A percentile compares a stretch with the other conserved stretches of the same genome.
These are phyloP conservation scores for Crithidia brevicula DNA, from an alignment of 208 protist genomes.

Conservation along the genomic window DNA sequence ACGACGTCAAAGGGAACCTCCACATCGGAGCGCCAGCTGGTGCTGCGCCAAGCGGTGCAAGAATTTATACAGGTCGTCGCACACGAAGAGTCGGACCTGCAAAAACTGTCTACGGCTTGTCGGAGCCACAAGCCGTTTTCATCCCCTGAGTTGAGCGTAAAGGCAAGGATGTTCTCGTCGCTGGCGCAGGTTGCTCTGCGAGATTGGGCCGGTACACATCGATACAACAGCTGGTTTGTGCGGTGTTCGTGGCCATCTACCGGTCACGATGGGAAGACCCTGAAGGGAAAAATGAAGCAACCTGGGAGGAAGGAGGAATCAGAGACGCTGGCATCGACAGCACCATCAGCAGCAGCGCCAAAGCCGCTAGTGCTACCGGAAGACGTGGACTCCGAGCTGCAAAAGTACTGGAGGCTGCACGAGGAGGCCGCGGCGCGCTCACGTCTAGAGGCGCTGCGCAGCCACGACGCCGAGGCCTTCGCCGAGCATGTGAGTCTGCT, in stretches of 20 bases:
- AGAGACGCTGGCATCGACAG: background rate
- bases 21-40: constrained; percentile 4
- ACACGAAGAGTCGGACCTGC: constrained; percentile 11
- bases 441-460: constrained; percentile 42
- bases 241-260: background rate
- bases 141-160: background rate
- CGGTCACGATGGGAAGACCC: background rate
- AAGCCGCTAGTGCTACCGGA: constrained; percentile 19
- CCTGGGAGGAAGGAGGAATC: background rate
- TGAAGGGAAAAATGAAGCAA: background rate
- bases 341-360: background rate
- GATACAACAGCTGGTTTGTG: constrained; percentile 25
- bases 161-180: background rate
- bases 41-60: constrained; percentile 1
- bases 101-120: background rate
- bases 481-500: constrained; percentile 51
- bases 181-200: constrained; percentile 7
- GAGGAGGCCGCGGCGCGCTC: constrained; percentile 45
- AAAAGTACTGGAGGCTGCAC: constrained; percentile 47
- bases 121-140: background rate
- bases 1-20: background rate
- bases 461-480: constrained; percentile 55
- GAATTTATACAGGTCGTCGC: constrained; percentile 16
- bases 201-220: constrained; percentile 20
- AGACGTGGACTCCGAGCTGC: constrained; percentile 38